Evolutionary conservation across 805 yeast species (phyloP).

Genomic region (Deakozyma indianensis): DNA sequence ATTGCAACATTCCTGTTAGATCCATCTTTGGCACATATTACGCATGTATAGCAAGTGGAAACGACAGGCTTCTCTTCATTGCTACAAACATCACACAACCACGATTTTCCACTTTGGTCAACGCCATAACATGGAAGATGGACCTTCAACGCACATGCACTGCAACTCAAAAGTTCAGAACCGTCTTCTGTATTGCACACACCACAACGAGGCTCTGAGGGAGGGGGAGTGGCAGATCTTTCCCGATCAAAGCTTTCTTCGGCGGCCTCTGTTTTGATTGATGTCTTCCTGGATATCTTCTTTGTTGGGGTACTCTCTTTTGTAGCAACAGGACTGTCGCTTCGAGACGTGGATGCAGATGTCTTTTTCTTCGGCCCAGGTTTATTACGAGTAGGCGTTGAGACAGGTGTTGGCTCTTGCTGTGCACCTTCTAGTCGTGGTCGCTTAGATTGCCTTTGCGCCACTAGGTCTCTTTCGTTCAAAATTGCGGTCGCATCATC

Average conservation of each 20-base stretch:
- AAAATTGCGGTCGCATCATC: conserved; percentile 31
- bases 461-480: conserved; percentile 14
- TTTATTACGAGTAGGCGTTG: too few species aligned
- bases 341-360: too few species aligned
- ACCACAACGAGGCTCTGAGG: neutral
- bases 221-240: neutral
- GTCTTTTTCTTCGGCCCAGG: too few species aligned
- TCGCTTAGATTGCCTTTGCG: neutral
- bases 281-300: neutral
- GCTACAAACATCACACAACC: conserved; percentile 1
- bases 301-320: too few species aligned
- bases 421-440: neutral
- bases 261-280: neutral
- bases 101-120: neutral
- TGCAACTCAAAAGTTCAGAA: neutral
- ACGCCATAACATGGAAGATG: neutral
- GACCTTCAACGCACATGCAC: neutral
- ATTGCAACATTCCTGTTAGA: neutral
- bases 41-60: neutral
- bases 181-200: neutral
- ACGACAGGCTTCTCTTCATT: neutral
- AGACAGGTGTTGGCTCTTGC: neutral
- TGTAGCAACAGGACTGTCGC: too few species aligned
- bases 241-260: neutral
- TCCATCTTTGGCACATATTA: neutral